A percentile compares a stretch with the other conserved stretches of the same genome.
phyloP scores from a whole-genome alignment of 192 early-diverging fungal species.

The Phlyctochytrium bullatum region DNA sequence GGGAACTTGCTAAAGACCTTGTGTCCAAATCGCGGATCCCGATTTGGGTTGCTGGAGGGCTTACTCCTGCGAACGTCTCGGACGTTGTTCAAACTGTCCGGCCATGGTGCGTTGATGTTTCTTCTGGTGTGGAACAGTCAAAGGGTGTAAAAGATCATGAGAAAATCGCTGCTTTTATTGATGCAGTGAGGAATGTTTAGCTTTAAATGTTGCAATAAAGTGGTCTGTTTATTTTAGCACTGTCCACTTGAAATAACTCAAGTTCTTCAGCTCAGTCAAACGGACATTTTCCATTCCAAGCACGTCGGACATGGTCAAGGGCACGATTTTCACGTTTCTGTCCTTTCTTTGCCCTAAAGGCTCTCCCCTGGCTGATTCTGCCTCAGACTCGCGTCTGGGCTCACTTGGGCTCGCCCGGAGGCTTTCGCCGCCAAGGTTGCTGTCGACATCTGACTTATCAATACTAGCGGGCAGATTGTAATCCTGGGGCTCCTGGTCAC shows the following conservation, averaged over 20 bases:
- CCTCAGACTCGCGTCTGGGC: no score
- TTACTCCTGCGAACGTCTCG: conserved; percentile 78
- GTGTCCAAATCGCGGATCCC: conserved; percentile 55
- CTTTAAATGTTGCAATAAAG: no score
- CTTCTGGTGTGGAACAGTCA: conserved; percentile 84
- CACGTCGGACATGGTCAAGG: neutral
- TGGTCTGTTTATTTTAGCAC: no score
- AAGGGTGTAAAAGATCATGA: conserved; percentile 71
- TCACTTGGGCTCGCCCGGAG: no score
- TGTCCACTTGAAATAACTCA: neutral
- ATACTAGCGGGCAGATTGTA: no score
- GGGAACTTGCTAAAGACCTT: conserved; percentile 66
- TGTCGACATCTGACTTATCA: no score
- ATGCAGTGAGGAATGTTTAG: neutral
- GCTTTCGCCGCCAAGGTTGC: no score
- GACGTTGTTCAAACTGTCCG: conserved; percentile 64
- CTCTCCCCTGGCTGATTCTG: no score
- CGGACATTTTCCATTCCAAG: neutral
- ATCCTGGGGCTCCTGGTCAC: no score
- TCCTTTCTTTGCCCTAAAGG: no score
- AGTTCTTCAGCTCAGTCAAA: neutral
- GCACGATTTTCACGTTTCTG: no score
- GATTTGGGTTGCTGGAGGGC: conserved; percentile 85
- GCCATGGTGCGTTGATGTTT: conserved; percentile 90
- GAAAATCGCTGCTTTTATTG: conserved; percentile 69